Base-by-base conservation (phyloP, 192 early-diverging fungal genomes). In the Podila epicladia region DNA sequence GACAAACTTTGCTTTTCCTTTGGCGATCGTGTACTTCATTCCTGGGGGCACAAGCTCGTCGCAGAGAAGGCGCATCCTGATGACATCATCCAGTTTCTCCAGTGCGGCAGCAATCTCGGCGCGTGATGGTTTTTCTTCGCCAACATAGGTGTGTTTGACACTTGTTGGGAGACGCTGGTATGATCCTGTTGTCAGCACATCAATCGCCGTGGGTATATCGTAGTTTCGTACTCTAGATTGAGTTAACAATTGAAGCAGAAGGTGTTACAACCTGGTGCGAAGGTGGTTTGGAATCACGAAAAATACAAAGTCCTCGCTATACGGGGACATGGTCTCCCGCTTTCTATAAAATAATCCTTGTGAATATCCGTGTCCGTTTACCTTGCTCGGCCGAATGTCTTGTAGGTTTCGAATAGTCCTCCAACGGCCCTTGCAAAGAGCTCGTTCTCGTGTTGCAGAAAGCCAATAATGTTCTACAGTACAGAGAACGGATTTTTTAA, bases 101-200 rank as follows among this genome's bases (percentile, higher is more conserved):
- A 95, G 72, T 2, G 93, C 90, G 24, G 90, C 69, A 15, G 89
- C 77, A 5, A 93, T 88, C 73, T 95, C 87, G 26, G 80, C 62
- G 60, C 88, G 83, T 13, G 82, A 86, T 24, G 95, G 84, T 35
- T 76, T 80, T 31, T 86, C 86, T 17, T 90, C 89, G 12, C 87
- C 87, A 33, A 94, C 78, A 50, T 77, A 75, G 11, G 85, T 80
- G 58, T 93, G 75, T 79, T 93, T 91, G 33, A 96, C 92, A 35
- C 90, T 89, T 4, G 82, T 75, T 2, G 96, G 96, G 64, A 97
- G 85, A 6, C 93, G 87, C 59, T 92, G 90, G 71, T 96, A 97
- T 26, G 89, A 88, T 48, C 96, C 94, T 6, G 92, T 93, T 6
- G 93, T 94, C 59, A 97, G 86, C 20, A 97, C 91, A 72, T 97